A percentile compares a stretch with the other conserved stretches of the same genome.
Evolutionary conservation across 257 asterid species (phyloP).

Genomic region (Nicotiana sylvestris): DNA sequence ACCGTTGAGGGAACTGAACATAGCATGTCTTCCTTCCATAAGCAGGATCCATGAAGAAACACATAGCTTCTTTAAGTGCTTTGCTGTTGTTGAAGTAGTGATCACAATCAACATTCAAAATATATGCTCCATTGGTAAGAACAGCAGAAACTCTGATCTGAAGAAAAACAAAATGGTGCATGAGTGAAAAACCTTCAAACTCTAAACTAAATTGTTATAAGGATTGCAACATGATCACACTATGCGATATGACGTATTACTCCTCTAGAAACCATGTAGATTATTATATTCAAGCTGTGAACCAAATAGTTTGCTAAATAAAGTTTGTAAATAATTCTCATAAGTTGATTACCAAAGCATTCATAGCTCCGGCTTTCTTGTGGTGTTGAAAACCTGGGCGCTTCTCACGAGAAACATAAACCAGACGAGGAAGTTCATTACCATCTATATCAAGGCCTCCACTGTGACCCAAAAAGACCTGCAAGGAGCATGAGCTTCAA

Average conservation of each 20-base stretch:
- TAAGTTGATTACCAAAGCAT: conserved; percentile 51
- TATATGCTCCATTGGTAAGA: conserved; percentile 40
- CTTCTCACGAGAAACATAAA: conserved; percentile 77
- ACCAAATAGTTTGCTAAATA: not conserved
- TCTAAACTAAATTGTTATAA: not conserved
- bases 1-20: conserved; percentile 51
- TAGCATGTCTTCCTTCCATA: conserved; percentile 37
- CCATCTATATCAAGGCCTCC: conserved; percentile 68
- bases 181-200: not conserved
- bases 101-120: conserved; percentile 43
- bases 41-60: conserved; percentile 42
- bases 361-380: conserved; percentile 84
- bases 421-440: conserved; percentile 68
- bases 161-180: not conserved
- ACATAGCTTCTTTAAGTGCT: conserved; percentile 44
- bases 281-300: not conserved
- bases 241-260: not conserved
- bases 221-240: not conserved
- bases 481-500: not conserved
- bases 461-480: conserved; percentile 71
- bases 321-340: not conserved
- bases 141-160: conserved; percentile 44
- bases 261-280: not conserved
- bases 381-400: conserved; percentile 83
- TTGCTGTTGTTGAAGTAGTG: conserved; percentile 13